phyloP scores from a whole-genome alignment of 768 basidiomycete genomes.

The Termitomyces sp. region DNA sequence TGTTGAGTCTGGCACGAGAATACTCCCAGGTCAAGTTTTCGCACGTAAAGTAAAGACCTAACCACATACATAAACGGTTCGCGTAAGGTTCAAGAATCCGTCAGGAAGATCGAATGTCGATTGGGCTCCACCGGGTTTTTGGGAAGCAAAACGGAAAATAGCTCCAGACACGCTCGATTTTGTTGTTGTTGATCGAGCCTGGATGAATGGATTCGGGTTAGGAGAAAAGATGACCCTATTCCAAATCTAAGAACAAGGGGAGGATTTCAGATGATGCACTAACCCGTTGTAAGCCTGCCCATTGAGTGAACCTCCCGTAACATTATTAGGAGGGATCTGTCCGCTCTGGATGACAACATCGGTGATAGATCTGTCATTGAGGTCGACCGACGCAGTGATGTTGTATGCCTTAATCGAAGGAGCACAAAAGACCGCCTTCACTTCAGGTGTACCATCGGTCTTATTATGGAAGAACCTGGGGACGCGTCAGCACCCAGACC shows the following conservation, averaged over 20 bases:
- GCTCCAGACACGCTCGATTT: conserved; percentile 54
- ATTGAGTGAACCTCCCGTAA: conserved; percentile 39
- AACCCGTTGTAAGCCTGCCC: conserved; percentile 61
- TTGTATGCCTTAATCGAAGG: conserved; percentile 42
- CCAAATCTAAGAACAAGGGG: neutral
- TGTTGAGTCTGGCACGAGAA: conserved; percentile 39
- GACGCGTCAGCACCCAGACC: conserved; percentile 1
- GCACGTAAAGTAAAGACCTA: neutral
- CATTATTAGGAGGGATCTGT: conserved; percentile 40
- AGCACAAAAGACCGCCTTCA: conserved; percentile 51
- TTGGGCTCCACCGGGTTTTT: conserved; percentile 33
- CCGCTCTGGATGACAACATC: conserved; percentile 27
- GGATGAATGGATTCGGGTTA: conserved; percentile 38
- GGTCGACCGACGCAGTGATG: conserved; percentile 37
- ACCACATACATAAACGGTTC: conserved; percentile 43
- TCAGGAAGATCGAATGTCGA: conserved; percentile 42
- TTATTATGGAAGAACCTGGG: conserved; percentile 35
- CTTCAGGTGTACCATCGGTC: conserved; percentile 29
- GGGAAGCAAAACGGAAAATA: conserved; percentile 48
- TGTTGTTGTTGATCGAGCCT: conserved; percentile 45
- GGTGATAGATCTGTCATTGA: conserved; percentile 37
- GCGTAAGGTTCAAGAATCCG: conserved; percentile 51
- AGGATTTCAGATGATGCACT: conserved; percentile 6
- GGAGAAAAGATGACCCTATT: conserved; percentile 39
- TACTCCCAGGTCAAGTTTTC: neutral